Evolutionary conservation across 192 early-diverging fungal species (phyloP), one percentile per base, ranked within the genome.

Genomic region (Gonapodya prolifera): DNA sequence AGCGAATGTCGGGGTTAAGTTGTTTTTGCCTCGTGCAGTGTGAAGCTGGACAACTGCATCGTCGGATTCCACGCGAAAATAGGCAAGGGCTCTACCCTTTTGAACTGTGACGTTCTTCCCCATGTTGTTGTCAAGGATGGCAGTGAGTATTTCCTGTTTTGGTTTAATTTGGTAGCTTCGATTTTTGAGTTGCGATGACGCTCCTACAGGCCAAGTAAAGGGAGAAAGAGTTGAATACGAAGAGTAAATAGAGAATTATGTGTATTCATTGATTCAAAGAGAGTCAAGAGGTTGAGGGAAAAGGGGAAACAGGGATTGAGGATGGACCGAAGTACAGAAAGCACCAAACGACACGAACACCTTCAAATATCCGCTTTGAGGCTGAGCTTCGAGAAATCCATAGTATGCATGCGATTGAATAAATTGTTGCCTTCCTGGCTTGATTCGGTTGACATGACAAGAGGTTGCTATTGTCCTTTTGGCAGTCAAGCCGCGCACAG

Each of bases 101-200:
- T 30, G 34, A 35, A 76, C 2, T 34, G 34, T 23, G 33, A 35
- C 23, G 35, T 76, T 35, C 34, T 23, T 2, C 34, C 75, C 0
- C 33, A 78, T 71, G 29, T 34, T 35, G 35, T 33, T 23, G 32
- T 77, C 17, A 31, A 30, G 36, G 35, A 33, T 13, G 33, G 33
- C 17, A 69, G 77, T 69, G 77, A 30, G 78, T 80, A 34, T 77
- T 77, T 0, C 29, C 0, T 17, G 75, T 76, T 78, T 77, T 18
- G 16, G 0, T 78, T 16, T 78, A 1, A 18, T 28, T 78, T 13
- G 77, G 32, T 1, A 29, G 45, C 2, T 70, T 28, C 8, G 23
- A 61, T 16, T 61, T 16, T 61, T 61, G 45, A 61, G 8, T 61
- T 61, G 45, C 45, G 8, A 8, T 61, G n/a, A n/a, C n/a, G 8